These are phyloP conservation scores for Phylloporus arenicola DNA, from an alignment of 768 basidiomycete genomes.

Conservation along the genomic window DNA sequence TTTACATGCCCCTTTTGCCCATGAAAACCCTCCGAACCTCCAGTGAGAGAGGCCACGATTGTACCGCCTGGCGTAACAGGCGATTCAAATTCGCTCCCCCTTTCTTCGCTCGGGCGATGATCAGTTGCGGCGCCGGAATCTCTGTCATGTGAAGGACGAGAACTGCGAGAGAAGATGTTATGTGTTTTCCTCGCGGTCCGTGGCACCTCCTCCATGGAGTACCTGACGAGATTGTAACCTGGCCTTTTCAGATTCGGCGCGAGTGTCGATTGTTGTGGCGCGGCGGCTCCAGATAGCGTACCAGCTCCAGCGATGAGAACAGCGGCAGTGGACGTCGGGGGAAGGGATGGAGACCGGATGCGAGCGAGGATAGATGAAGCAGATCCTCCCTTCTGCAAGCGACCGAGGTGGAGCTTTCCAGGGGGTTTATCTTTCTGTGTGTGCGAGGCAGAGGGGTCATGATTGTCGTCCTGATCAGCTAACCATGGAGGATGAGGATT, in stretches of 20 bases:
- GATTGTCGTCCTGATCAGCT: slow-evolving; percentile 4
- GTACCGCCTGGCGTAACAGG: slow-evolving; percentile 15
- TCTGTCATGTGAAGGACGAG: slow-evolving; percentile 8
- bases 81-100: slow-evolving; percentile 8
- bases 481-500: slow-evolving; percentile 22
- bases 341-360: slow-evolving; percentile 16
- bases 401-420: slow-evolving; percentile 11
- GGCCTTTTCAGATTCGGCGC: slow-evolving; percentile 57
- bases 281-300: slow-evolving; percentile 56
- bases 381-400: slow-evolving; percentile 17
- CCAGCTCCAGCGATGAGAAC: slow-evolving; percentile 68
- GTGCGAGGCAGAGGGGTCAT: slow-evolving; percentile 1
- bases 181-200: background rate
- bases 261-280: slow-evolving; percentile 42
- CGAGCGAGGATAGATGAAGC: slow-evolving; percentile 24
- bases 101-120: background rate
- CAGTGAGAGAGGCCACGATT: slow-evolving; percentile 13
- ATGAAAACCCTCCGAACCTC: slow-evolving; percentile 4
- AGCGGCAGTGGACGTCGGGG: slow-evolving; percentile 32
- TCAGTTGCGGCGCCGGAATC: slow-evolving; percentile 9
- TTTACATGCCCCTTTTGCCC: background rate
- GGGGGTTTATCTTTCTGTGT: background rate
- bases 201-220: slow-evolving; percentile 18
- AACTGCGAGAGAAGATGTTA: background rate
- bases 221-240: slow-evolving; percentile 66